Conservation (phyloP, 768 basidiomycete species). For the Rickenella mellea region DNA sequence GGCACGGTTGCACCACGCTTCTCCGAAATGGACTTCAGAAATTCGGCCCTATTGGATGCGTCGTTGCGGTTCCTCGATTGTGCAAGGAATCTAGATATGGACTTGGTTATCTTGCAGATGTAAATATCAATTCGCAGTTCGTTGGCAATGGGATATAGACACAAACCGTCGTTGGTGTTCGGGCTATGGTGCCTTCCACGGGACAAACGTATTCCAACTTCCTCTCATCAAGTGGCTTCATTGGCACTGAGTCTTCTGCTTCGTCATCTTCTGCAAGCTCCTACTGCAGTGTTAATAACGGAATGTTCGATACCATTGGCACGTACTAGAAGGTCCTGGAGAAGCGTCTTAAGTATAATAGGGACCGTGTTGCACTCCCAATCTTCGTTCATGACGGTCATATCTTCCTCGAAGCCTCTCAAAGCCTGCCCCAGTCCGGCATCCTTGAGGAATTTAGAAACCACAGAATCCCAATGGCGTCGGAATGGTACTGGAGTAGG, state of each 20-base stretch:
- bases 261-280: conserved; percentile 21
- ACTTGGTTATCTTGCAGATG: conserved; percentile 47
- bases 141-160: background rate
- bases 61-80: conserved; percentile 64
- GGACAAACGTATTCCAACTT: conserved; percentile 55
- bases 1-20: conserved; percentile 24
- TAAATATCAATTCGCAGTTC: conserved; percentile 5
- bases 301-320: conserved; percentile 14
- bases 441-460: conserved; percentile 43
- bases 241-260: conserved; percentile 11
- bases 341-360: conserved; percentile 41
- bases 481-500: conserved; percentile 10
- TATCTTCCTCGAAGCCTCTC: conserved; percentile 58
- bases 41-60: conserved; percentile 69
- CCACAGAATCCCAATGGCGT: conserved; percentile 51
- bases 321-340: conserved; percentile 42
- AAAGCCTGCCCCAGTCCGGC: conserved; percentile 50
- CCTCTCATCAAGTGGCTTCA: conserved; percentile 48
- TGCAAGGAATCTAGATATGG: conserved; percentile 64
- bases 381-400: conserved; percentile 56
- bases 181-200: conserved; percentile 34
- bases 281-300: conserved; percentile 10
- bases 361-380: conserved; percentile 56
- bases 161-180: conserved; percentile 53
- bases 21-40: conserved; percentile 49